phyloP scores from a whole-genome alignment of 2,329 filamentous ascomycete genomes.

The Pyrenophora teres region DNA sequence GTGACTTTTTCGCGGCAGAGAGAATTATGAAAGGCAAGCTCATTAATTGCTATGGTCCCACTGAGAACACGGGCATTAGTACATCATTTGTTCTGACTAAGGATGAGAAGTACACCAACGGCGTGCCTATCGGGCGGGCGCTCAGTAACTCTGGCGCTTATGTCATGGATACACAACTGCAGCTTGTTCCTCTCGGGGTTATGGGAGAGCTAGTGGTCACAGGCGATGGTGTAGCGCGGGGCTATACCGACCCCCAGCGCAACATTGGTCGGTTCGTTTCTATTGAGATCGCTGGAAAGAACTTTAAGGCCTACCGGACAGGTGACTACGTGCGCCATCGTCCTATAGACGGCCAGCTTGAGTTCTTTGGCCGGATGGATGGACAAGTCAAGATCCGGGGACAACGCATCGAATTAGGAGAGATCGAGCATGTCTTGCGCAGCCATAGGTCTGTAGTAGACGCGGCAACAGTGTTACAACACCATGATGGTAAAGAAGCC shows the following conservation, averaged over 20 bases:
- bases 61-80: no score
- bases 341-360: no score
- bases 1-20: no score
- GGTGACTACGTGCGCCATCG: no score
- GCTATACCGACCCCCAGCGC: conserved; percentile 24
- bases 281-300: background rate
- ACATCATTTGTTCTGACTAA: no score
- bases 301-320: conserved; percentile 34
- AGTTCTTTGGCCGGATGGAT: no score
- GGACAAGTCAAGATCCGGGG: conserved; percentile 34
- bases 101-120: no score
- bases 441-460: background rate
- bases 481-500: background rate
- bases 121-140: no score
- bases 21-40: no score
- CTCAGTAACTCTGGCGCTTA: conserved; percentile 2
- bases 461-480: background rate
- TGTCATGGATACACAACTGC: background rate
- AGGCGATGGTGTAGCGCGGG: conserved; percentile 13
- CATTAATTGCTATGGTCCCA: no score
- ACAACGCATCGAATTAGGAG: conserved; percentile 30
- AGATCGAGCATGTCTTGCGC: conserved; percentile 22
- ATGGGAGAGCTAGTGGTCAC: conserved; percentile 32
- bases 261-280: conserved; percentile 13
- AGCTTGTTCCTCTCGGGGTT: conserved; percentile 19